Percentiles rank a stretch among this genome's conserved stretches.
Conservation (phyloP, 805 yeast genomes). For the Grigorovia yakushimaensis region DNA sequence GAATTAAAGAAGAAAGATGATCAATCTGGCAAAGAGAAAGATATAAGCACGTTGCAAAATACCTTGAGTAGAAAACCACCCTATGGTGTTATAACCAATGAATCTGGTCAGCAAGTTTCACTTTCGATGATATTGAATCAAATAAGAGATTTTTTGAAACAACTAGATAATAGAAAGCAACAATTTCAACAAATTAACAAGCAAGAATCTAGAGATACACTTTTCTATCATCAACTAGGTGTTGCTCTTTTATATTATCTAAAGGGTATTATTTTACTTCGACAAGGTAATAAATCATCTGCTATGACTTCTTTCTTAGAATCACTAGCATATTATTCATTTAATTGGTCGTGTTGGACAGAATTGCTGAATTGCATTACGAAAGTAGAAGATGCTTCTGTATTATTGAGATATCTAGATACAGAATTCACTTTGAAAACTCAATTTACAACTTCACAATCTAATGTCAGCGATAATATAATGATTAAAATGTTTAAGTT, state of each 20-base stretch:
- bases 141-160: slow-evolving; percentile 20
- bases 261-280: slow-evolving; percentile 55
- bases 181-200: slow-evolving; percentile 1
- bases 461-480: slow-evolving; percentile 12
- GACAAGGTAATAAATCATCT: slow-evolving; percentile 42
- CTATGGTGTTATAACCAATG: slow-evolving; percentile 3
- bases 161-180: neutral
- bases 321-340: slow-evolving; percentile 63
- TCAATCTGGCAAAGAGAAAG: neutral
- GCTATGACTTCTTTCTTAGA: slow-evolving; percentile 56
- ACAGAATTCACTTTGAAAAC: slow-evolving; percentile 15
- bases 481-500: slow-evolving; percentile 55
- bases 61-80: neutral
- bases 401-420: slow-evolving; percentile 31
- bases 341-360: slow-evolving; percentile 90
- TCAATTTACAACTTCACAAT: slow-evolving; percentile 11
- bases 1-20: neutral
- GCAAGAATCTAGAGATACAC: slow-evolving; percentile 1
- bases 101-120: slow-evolving; percentile 18
- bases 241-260: slow-evolving; percentile 59
- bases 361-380: slow-evolving; percentile 59
- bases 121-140: slow-evolving; percentile 34
- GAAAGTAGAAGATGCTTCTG: slow-evolving; percentile 50
- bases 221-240: slow-evolving; percentile 10
- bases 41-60: neutral